Evolutionary conservation across 805 yeast genomes (phyloP).

Genomic region (Yamadazyma ubonensis): DNA sequence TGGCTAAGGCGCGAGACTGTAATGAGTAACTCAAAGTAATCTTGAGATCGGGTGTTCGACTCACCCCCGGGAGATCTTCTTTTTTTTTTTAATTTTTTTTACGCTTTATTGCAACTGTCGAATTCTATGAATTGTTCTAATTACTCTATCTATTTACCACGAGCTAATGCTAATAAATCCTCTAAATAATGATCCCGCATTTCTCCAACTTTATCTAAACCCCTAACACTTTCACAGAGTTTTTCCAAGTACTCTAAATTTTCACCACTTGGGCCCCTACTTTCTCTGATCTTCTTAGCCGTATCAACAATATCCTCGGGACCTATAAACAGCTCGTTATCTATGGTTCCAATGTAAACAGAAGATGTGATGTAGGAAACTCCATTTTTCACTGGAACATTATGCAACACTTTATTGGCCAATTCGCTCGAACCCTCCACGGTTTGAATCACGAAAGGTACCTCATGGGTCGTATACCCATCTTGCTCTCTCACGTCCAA

Average conservation of each 20-base stretch:
- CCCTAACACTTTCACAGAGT: constrained; percentile 47
- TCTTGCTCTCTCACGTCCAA: constrained; percentile 84
- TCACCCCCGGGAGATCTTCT: constrained; percentile 42
- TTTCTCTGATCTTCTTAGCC: constrained; percentile 55
- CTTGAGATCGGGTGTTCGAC: constrained; percentile 48
- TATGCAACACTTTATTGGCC: constrained; percentile 6
- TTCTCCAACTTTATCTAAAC: constrained; percentile 19
- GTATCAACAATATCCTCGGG: constrained; percentile 64
- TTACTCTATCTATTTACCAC: neutral
- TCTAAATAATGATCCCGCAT: constrained; percentile 37
- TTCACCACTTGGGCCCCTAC: constrained; percentile 79
- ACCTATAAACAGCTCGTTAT: constrained; percentile 80
- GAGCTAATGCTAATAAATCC: constrained; percentile 24
- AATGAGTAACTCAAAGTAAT: constrained; percentile 32
- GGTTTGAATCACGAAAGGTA: constrained; percentile 56
- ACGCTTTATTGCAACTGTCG: neutral
- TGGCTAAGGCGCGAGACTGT: constrained; percentile 48
- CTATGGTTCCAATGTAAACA: constrained; percentile 81
- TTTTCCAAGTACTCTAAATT: constrained; percentile 68
- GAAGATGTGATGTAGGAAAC: constrained; percentile 50
- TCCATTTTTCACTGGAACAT: constrained; percentile 26
- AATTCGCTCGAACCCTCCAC: constrained; percentile 16
- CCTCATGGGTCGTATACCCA: constrained; percentile 72
- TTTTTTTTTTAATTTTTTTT: too few relatives aligned
- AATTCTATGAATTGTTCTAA: neutral